Evolutionary conservation across 2,329 filamentous ascomycete species (phyloP).

Genomic region (Aureobasidium musti): DNA sequence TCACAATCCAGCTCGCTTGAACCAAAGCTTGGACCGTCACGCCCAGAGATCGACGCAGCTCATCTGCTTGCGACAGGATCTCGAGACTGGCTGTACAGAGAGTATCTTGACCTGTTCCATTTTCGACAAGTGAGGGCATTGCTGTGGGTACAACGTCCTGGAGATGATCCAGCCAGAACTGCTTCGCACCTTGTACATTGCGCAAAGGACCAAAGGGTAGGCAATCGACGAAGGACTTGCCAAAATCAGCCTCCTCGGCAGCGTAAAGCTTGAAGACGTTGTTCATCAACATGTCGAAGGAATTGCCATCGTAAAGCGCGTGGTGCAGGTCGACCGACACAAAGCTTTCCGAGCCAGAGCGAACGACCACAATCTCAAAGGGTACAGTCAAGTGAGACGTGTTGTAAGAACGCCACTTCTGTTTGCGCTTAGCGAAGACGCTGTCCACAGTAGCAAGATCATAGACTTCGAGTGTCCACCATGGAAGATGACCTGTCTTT

Average conservation of each 20-base stretch:
- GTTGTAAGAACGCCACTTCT: slow-evolving; percentile 60
- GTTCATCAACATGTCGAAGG: slow-evolving; percentile 67
- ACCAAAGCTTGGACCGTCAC: slow-evolving; percentile 79
- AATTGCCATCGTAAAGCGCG: slow-evolving; percentile 81
- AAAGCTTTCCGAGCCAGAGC: slow-evolving; percentile 38
- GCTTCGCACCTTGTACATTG: slow-evolving; percentile 49
- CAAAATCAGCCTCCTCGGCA: slow-evolving; percentile 37
- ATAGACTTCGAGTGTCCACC: slow-evolving; percentile 49
- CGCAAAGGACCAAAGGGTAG: slow-evolving; percentile 70
- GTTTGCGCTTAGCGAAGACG: slow-evolving; percentile 44
- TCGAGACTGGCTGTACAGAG: slow-evolving; percentile 42
- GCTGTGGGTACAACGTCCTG: slow-evolving; percentile 38
- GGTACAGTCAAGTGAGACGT: slow-evolving; percentile 53
- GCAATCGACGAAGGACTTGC: slow-evolving; percentile 65
- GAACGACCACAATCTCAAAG: slow-evolving; percentile 54
- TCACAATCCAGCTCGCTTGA: slow-evolving; percentile 71
- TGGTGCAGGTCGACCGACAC: slow-evolving; percentile 77
- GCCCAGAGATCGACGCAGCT: slow-evolving; percentile 59
- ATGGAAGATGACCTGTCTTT: slow-evolving; percentile 31
- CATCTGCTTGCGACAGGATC: slow-evolving; percentile 51
- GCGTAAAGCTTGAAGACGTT: slow-evolving; percentile 59
- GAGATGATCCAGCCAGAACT: slow-evolving; percentile 70
- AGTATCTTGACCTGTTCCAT: slow-evolving; percentile 33
- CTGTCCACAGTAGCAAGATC: slow-evolving; percentile 40
- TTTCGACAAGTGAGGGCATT: slow-evolving; percentile 38